Base-by-base conservation (phyloP, 176 grass and related monocot species). In the Zea luxurians region DNA sequence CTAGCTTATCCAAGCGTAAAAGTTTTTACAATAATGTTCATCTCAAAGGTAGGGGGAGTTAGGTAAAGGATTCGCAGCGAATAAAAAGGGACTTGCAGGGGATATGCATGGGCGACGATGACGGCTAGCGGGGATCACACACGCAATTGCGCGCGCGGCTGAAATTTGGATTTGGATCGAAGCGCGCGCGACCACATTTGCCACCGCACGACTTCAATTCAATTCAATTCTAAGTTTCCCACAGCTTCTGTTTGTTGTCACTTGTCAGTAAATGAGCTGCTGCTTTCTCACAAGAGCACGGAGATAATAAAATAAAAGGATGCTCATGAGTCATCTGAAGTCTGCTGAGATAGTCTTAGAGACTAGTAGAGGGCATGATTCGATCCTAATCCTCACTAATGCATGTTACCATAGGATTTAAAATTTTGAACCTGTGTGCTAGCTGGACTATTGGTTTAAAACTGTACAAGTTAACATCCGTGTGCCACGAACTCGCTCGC, bases 1-100 rank as follows among this genome's bases (percentile, higher is more conserved):
- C n/a, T 61, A 6, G 20, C 11, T 34, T 48, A 71, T 49, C 61
- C 68, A 50, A 49, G 45, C 37, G 1, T 3, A n/a, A 50, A 38
- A 12, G 10, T 17, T 66, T 66, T 67, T 16, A 35, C 47, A 62
- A 62, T 62, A 67, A 37, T 43, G 59, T 27, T 77, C 34, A 59
- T 71, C 47, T 9, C n/a, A 76, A 76, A 82, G 59, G 59, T 63
- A 17, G 79, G 36, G 50, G 60, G 41, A 74, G 13, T 82, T 87
- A 78, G 67, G 80, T 4, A 64, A 20, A 77, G 73, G 68, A 50
- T 76, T 75, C 20, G 43, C 67, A 3, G 18, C 67, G 18, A 35
- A 62, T 18, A 47, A 10, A 9, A 46, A 13, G 13, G 3, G 61
- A 64, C 42, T 21, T 60, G 17, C 55, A 46, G 12, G 12, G 2